Evolutionary conservation across 176 grass and related monocot genomes (phyloP), one percentile per base, ranked within the genome.

Genomic region (Echinochloa phyllopogon): DNA sequence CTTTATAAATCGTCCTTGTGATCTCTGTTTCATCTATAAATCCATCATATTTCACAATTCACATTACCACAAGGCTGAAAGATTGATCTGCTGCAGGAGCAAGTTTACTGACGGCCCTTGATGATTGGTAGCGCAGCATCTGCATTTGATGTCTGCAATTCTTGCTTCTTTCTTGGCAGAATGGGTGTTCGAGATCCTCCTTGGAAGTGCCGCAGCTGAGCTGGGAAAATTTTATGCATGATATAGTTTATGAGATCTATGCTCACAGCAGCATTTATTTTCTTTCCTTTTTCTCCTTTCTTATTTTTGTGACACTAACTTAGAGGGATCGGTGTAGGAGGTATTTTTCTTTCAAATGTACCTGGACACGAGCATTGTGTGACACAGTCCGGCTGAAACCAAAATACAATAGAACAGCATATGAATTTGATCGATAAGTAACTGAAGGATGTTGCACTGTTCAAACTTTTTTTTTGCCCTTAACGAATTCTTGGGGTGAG

Each of bases 131-230:
- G 13, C n/a, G 7, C 57, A 27, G 5, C n/a, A 1, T 42, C 38
- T 57, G 57, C 15, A 9, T 29, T 17, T 44, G n/a, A 78, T 55
- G 33, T 17, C 17, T 52, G 1, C 63, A 61, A 43, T 55, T 45
- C 25, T 75, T 66, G 14, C 20, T 63, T 55, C 12, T 3, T 47
- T 53, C 8, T 33, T 37, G 37, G 67, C 58, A 65, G 64, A 40
- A 75, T 59, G 68, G 37, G 20, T 86, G 57, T 18, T 66, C 29
- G 60, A 70, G 57, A 64, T 65, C 13, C 62, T 37, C 53, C 55
- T 56, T 21, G 12, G 1, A 65, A 74, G 24, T 65, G 21, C 3
- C 25, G 29, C 47, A 17, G 58, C 65, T 48, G 14, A 20, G 59
- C 10, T 59, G 15, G 58, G 9, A 16, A 16, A 71, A 47, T 3